Evolutionary conservation across 2,329 filamentous ascomycete genomes (phyloP).

Genomic region (Pseudocercospora eumusae): DNA sequence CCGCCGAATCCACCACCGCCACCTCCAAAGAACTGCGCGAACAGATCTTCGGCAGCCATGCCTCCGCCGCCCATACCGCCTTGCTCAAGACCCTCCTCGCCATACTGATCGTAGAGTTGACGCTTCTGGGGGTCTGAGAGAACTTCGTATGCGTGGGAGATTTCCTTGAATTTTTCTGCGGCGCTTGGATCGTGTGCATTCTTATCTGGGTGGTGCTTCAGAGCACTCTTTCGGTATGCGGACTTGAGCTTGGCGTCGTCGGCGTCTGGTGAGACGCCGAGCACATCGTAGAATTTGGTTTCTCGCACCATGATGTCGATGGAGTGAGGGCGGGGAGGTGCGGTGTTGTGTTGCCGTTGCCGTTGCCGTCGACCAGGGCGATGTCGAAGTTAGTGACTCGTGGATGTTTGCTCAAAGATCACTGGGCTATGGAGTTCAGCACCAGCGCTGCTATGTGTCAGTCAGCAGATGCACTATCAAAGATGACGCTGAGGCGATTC

Average conservation of each 20-base stretch:
- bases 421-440: not conserved
- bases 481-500: not conserved
- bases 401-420: not conserved
- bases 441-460: not conserved
- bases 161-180: conserved; percentile 97
- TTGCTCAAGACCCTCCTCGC: conserved; percentile 87
- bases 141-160: conserved; percentile 93
- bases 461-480: not conserved
- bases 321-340: conserved; percentile 8
- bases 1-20: conserved; percentile 67
- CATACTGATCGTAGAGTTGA: conserved; percentile 92
- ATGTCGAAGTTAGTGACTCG: conserved; percentile 15
- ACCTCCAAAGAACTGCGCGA: conserved; percentile 92
- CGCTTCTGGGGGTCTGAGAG: conserved; percentile 92
- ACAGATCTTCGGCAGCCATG: conserved; percentile 95
- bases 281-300: conserved; percentile 74
- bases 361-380: conserved; percentile 17
- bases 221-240: conserved; percentile 78
- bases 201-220: conserved; percentile 93
- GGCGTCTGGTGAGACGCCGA: conserved; percentile 76
- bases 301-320: conserved; percentile 70
- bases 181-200: conserved; percentile 91
- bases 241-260: conserved; percentile 88
- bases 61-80: conserved; percentile 71
- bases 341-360: conserved; percentile 11